Percentiles rank a stretch among this genome's conserved stretches.
Evolutionary conservation across 805 yeast genomes (phyloP).

Genomic region (Vanderwaltozyma yarrowii): DNA sequence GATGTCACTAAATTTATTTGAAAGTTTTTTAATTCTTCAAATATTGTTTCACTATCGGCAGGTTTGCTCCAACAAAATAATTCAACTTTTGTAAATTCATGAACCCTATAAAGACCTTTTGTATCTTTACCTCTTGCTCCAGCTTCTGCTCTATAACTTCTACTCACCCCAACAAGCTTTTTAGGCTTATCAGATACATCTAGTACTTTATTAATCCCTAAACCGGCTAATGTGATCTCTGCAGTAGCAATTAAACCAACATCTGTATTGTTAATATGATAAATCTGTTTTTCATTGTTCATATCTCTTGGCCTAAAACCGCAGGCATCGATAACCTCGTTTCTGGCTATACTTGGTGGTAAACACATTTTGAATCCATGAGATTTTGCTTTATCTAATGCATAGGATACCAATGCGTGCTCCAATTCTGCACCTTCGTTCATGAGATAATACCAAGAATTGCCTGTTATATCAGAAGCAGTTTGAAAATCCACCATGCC

Average conservation of each 20-base stretch:
- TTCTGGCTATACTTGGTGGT: conserved; percentile 81
- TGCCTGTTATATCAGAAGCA: conserved; percentile 69
- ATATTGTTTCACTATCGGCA: conserved; percentile 37
- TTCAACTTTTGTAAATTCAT: conserved; percentile 93
- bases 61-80: conserved; percentile 62
- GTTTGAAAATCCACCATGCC: conserved; percentile 57
- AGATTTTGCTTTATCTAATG: conserved; percentile 61
- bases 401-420: conserved; percentile 79
- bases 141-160: conserved; percentile 92
- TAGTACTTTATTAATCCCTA: conserved; percentile 45
- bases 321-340: conserved; percentile 74
- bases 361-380: conserved; percentile 59
- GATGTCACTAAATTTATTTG: conserved; percentile 56
- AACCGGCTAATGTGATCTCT: conserved; percentile 86
- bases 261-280: conserved; percentile 43
- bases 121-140: conserved; percentile 94
- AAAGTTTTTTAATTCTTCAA: conserved; percentile 50
- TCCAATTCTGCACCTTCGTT: conserved; percentile 85
- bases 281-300: conserved; percentile 77
- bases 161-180: conserved; percentile 66
- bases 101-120: conserved; percentile 85
- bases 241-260: conserved; percentile 87
- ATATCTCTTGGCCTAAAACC: conserved; percentile 92
- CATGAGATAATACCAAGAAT: conserved; percentile 74
- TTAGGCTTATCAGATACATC: conserved; percentile 38